A percentile compares a stretch with the other conserved stretches of the same genome.
Evolutionary conservation across 331 rosid species (phyloP).

Genomic region (Malus hybrid): DNA sequence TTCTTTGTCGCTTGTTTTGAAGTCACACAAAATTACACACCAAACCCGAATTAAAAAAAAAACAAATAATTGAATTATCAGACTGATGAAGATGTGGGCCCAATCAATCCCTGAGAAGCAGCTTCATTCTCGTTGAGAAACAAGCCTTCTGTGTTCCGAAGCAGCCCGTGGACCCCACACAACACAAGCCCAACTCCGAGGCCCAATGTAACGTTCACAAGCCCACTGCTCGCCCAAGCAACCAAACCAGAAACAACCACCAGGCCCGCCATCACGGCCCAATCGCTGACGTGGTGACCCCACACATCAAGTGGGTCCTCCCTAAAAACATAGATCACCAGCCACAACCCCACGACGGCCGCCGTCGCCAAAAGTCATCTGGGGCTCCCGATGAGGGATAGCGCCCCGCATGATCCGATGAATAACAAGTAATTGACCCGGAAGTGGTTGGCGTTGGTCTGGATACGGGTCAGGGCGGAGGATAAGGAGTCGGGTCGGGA

Average conservation of each 20-base stretch:
- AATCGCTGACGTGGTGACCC: not conserved
- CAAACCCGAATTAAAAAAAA: not conserved
- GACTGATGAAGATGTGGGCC: not conserved
- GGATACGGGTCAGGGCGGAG: not conserved
- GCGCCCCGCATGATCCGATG: not conserved
- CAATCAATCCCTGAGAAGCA: not conserved
- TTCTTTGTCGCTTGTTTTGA: not conserved
- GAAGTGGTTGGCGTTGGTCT: not conserved
- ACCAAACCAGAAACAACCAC: not conserved
- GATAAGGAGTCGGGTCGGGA: not conserved
- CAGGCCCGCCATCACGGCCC: not conserved
- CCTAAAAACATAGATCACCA: constrained; percentile 7
- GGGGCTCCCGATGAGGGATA: constrained; percentile 3
- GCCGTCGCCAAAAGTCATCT: not conserved
- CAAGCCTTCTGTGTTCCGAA: not conserved
- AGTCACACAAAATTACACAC: not conserved
- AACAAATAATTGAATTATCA: not conserved
- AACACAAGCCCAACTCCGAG: not conserved
- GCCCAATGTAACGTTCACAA: not conserved
- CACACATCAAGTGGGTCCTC: constrained; percentile 13
- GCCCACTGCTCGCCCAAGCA: not conserved
- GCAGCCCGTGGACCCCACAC: not conserved
- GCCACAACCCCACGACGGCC: constrained; percentile 8
- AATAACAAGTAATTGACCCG: constrained; percentile 10
- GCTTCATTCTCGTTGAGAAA: constrained; percentile 7